Percentiles rank a stretch among this genome's conserved stretches.
phyloP scores from a whole-genome alignment of 306 rosid genomes.

The Dryas drummondii region DNA sequence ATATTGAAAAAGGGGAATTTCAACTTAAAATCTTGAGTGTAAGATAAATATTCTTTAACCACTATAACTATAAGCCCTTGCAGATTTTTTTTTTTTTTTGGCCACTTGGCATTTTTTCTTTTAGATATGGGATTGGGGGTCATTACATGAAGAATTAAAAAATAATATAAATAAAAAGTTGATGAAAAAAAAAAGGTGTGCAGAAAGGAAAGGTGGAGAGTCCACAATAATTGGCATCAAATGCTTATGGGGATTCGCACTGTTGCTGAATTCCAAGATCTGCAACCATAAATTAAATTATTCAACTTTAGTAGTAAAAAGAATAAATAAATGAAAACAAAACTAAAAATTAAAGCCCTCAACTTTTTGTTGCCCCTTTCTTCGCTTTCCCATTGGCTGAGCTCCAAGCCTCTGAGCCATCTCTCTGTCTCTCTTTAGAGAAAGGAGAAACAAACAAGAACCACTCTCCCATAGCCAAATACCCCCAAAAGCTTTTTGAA shows the following conservation, averaged over 20 bases:
- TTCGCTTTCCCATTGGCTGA: slow-evolving; percentile 55
- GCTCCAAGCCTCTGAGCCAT: slow-evolving; percentile 28
- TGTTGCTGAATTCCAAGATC: slow-evolving; percentile 92
- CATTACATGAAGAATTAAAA: background rate
- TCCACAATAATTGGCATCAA: slow-evolving; percentile 99
- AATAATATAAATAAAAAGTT: background rate
- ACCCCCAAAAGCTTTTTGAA: slow-evolving; percentile 8
- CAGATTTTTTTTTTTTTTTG: too few species aligned
- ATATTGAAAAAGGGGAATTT: too few species aligned
- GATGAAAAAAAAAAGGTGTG: slow-evolving; percentile 7
- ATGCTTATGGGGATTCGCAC: slow-evolving; percentile 99
- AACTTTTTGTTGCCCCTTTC: slow-evolving; percentile 18
- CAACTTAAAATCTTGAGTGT: too few species aligned
- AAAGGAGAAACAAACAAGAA: slow-evolving; percentile 28
- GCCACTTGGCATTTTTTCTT: background rate
- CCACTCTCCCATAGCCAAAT: background rate
- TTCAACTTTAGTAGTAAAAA: background rate
- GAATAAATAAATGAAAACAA: background rate
- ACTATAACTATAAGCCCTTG: too few species aligned
- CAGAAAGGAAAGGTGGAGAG: slow-evolving; percentile 69
- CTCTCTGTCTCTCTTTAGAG: slow-evolving; percentile 45
- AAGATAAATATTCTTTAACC: too few species aligned
- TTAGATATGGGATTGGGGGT: background rate
- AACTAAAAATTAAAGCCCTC: slow-evolving; percentile 1
- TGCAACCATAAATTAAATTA: slow-evolving; percentile 39